Evolutionary conservation across 495 filamentous ascomycete species (phyloP), one percentile per base, ranked within the genome.

Genomic region (Neurospora sp.): DNA sequence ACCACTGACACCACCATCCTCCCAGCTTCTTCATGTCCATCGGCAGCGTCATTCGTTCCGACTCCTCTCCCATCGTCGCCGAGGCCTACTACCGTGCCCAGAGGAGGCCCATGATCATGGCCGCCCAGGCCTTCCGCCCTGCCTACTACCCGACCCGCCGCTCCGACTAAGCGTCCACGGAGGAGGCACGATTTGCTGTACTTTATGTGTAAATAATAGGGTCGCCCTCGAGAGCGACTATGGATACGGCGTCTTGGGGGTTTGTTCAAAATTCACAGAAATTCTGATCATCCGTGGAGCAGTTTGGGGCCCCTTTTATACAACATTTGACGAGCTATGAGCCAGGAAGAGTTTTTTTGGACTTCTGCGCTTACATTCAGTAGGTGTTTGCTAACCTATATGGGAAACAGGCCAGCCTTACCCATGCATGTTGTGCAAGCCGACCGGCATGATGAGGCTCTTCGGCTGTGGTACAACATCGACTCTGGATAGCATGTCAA

Each of bases 11-110:
- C 31, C 7, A 66, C 12, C 12, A 14, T 37, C 6, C 40, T 38
- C n/a, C 74, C 71, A 99, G 96, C 27, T 97, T 98, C 82, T 99
- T 99, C 87, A 99, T 99, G 96, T 94, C 92, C 44, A 97, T 99
- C 78, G 96, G 96, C 74, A 97, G 92, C 75, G 94, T 95, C 22
- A 98, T 99, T 77, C 91, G 96, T 79, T 92, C 94, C 20, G 94
- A 97, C 76, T 81, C 84, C 69, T 91, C 90, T 0, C 88, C 89
- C 7, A 85, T 89, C 44, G 81, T 87, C 8, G 84, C 85, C 41
- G 89, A 92, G 79, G 87, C 88, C 8, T 93, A 89, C 77, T 81
- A 85, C 41, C 84, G 84, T 77, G 86, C 89, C 18, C 85, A 88
- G 78, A 82, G 88, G 75, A 82, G 86, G 40, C 89, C 91, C 16